Evolutionary conservation across 768 basidiomycete genomes (phyloP).

Genomic region (Pisolithus marmoratus): DNA sequence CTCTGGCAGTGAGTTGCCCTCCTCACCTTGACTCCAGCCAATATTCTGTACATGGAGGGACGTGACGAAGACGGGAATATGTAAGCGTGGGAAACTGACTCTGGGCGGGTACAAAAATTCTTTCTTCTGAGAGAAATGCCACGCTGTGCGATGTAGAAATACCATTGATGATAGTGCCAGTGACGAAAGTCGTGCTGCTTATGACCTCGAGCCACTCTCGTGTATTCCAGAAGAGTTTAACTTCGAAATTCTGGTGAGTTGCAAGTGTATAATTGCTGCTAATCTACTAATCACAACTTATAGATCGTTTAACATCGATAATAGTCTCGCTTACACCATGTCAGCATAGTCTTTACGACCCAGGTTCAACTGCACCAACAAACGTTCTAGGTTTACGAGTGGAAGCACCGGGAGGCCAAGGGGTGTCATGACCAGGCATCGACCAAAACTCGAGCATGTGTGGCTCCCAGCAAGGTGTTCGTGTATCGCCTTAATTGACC

Average conservation of each 20-base stretch:
- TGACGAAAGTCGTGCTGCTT: no score
- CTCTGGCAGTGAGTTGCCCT: neutral
- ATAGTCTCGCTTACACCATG: constrained; percentile 21
- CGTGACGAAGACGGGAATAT: neutral
- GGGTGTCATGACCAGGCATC: constrained; percentile 15
- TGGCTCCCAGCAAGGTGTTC: constrained; percentile 18
- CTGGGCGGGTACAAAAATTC: no score
- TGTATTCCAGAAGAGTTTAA: constrained; percentile 16
- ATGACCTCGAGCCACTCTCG: constrained; percentile 22
- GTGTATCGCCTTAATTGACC: constrained; percentile 21
- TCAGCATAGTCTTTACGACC: constrained; percentile 3
- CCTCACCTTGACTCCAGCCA: constrained; percentile 17
- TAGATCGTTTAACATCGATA: constrained; percentile 25
- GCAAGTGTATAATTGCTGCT: neutral
- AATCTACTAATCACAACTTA: neutral
- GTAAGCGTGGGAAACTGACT: constrained; percentile 43
- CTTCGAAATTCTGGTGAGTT: constrained; percentile 17
- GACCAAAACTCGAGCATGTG: constrained; percentile 9
- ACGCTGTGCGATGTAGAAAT: no score
- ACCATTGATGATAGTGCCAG: no score
- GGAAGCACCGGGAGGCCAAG: constrained; percentile 18
- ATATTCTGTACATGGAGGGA: constrained; percentile 24
- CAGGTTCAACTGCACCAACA: neutral
- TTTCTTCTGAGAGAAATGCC: no score
- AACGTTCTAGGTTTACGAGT: constrained; percentile 10